Evolutionary conservation across 768 basidiomycete species (phyloP), one percentile per base, ranked within the genome.

Genomic region (Tulasnella sp.): DNA sequence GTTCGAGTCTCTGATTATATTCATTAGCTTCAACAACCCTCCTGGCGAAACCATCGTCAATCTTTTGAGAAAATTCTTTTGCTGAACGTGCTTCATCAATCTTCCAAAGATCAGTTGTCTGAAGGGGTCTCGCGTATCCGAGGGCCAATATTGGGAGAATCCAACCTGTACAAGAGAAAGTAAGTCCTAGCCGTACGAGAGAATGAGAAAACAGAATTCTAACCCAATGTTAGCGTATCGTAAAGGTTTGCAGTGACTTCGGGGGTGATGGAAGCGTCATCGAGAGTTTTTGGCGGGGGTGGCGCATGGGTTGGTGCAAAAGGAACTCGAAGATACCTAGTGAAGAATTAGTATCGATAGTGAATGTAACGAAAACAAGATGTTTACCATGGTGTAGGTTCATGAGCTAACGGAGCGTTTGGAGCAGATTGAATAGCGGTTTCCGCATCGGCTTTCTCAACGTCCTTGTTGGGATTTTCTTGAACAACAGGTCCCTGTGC

Each of bases 91-190:
- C 63, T 32, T 78, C 74, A 53, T 78, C 78, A 22, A 91, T 75
- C 63, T 77, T 83, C 71, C 81, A 91, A 3, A 92, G 69, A 64
- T 92, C 89, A 0, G 81, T 65, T 0, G 79, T 78, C 59, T 89
- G 82, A 2, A 93, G 71, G 1, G 88, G 83, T 4, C 89, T 75
- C 5, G 77, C 72, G 60, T 88, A 88, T 8, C 89, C 89, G 7
- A 89, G 67, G 19, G 40, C 40, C 55, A 92, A 72, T 20, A 91
- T 64, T 2, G 77, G 74, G 2, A 76, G 78, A 19, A 91, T 71
- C 88, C 89, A 91, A 37, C 65, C 64, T 10, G n/a, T n/a, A n/a
- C n/a, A n/a, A n/a, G n/a, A n/a, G 57, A 89, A 92, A 28, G 77
- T 79, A n/a, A n/a, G n/a, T n/a, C n/a, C n/a, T n/a, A n/a, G n/a